Percentiles rank a stretch among this genome's conserved stretches.
These are phyloP conservation scores for Aspergillus quadrilineatus DNA, from an alignment of 2,329 filamentous ascomycete genomes.

Conservation along the genomic window DNA sequence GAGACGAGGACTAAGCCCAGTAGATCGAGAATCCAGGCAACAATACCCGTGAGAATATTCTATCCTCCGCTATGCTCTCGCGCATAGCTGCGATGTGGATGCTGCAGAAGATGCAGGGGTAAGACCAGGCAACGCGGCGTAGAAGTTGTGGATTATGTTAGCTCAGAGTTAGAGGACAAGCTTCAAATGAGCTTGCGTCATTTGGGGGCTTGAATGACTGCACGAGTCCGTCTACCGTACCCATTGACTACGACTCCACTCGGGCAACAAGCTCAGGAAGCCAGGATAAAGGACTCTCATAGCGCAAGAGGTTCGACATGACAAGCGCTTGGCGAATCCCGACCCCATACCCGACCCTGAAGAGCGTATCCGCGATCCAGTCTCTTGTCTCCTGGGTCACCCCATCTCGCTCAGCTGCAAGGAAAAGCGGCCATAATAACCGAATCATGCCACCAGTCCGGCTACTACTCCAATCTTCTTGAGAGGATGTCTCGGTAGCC, in stretches of 20 bases:
- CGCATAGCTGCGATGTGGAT: conserved; percentile 38
- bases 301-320: conserved; percentile 4
- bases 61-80: conserved; percentile 27
- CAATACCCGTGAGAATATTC: conserved; percentile 37
- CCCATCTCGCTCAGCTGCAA: conserved; percentile 4
- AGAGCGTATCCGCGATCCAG: conserved; percentile 3
- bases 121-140: conserved; percentile 42
- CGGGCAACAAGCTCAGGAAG: neutral
- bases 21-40: conserved; percentile 7
- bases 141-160: conserved; percentile 29
- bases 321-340: conserved; percentile 7
- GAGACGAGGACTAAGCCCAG: conserved; percentile 7
- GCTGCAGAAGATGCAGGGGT: conserved; percentile 39
- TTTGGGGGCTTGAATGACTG: neutral
- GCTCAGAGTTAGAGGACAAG: neutral
- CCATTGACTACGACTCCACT: too few relatives aligned
- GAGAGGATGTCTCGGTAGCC: neutral
- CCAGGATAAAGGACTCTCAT: conserved; percentile 1
- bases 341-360: conserved; percentile 1
- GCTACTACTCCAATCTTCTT: neutral
- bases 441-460: conserved; percentile 1
- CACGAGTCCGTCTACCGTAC: too few relatives aligned
- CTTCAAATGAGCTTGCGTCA: neutral
- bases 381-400: neutral
- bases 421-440: conserved; percentile 7